Base-by-base conservation (phyloP, 2,329 filamentous ascomycete species). In the Alternaria triticina region DNA sequence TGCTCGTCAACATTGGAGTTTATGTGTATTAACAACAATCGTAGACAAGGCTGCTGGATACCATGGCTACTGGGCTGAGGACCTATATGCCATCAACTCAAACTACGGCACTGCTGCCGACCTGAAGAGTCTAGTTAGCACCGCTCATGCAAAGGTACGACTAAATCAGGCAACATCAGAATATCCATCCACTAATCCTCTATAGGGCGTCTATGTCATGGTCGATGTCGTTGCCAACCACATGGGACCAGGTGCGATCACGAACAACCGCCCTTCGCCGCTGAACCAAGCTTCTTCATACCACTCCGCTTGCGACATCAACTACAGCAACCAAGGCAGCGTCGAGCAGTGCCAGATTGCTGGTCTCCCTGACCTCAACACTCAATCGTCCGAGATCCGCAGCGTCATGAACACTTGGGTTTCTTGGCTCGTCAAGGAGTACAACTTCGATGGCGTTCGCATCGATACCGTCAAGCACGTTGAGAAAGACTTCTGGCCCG, bases 391-490 rank as follows among this genome's bases (percentile, higher is more conserved):
- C 17, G 69, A 71, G 23, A 70, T 77, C 50, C 69, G 70, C 5
- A 67, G 62, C 2, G 45, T 77, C 5, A 63, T 68, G 22, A 70
- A 78, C 30, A 71, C 67, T 23, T 79, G 76, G 76, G 67, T 79
- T 36, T 67, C 63, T 6, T 77, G 70, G 70, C 74, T 77, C 11
- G 69, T 75, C 4, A 70, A 64, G 13, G 71, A 78, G 46, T 77
- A 76, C 65, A 51, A 51, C 5, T 77, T 79, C 51, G 88, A 88
- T 72, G 87, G 87, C 3, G 79, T 89, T 11, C 86, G 88, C 33
- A 85, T 89, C 68, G 88, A 90, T 66, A 88, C 86, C 0, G 87
- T 87, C 65, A 89, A 88, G 76, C 87, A 90, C 73, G 86, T 89
- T 13, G 83, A 88, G 65, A 84, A 85, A 64, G 82, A 81, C 11